Evolutionary conservation across 495 filamentous ascomycete genomes (phyloP), one percentile per base, ranked within the genome.

Genomic region (Saxispiralis lemnorum): DNA sequence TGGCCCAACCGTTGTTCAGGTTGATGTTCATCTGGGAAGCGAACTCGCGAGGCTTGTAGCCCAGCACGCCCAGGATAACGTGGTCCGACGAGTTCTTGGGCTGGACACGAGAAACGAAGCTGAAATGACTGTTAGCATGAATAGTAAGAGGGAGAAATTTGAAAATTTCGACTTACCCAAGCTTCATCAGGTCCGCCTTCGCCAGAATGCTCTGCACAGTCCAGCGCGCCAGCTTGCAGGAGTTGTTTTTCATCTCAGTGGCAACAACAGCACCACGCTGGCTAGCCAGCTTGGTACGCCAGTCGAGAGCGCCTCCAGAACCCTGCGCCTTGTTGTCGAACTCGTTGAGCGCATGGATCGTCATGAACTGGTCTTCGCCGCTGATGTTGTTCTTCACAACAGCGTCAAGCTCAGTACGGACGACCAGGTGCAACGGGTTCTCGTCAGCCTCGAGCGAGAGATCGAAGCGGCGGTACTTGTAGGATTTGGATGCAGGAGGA

Each of bases 221-320:
- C 89, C 89, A 97, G 54, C 89, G 69, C 30, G 89, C 92, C 43
- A 97, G 75, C 69, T 97, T 97, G 75, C 81, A 88, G 56, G 76
- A 82, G 71, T 97, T 97, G 73, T 97, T 97, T 78, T 97, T 97
- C 89, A 97, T 97, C 64, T 89, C 89, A n/a, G 89, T 97, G 15
- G 89, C 89, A 13, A 97, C 80, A 24, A 96, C 87, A 20, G 89
- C 89, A 70, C 89, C 89, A 46, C 89, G 76, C 67, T 94, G 85
- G 47, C 79, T 81, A 43, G 76, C 78, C 38, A 97, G 75, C 72
- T 96, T 97, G 45, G 74, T 75, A 56, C 88, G 75, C 89, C 89
- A 97, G 70, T 97, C 87, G 20, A 96, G 68, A 34, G 89, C 92
- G 44, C 84, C 83, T 49, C 89, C 88, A 49, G 81, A 81, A 43